Evolutionary conservation across 441 rosid species (phyloP), one percentile per base, ranked within the genome.

Genomic region (Pelargonium citronellum): DNA sequence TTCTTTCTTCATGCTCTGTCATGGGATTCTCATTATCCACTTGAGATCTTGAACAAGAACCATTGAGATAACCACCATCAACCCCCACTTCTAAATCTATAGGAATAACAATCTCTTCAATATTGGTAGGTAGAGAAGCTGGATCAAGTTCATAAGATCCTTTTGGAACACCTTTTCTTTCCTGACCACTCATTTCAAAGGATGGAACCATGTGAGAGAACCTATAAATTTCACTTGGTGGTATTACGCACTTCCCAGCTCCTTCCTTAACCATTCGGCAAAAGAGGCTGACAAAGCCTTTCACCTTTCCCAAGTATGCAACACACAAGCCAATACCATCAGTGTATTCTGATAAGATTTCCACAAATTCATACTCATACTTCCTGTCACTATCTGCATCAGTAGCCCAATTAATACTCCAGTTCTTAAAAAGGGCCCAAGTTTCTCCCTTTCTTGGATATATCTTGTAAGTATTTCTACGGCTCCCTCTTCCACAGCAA

Each of bases 381-480:
- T 89, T 83, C 72, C 62, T 49, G 46, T 73, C 75, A 66, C 71
- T 73, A 27, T 71, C 72, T 30, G 76, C 46, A 67, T 78, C 73
- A 68, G 79, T 75, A 70, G 67, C 79, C 96, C 89, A 87, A 49
- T 79, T 75, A 17, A 82, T 68, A 70, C 82, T 74, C 97, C 98
- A 95, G 71, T 85, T 75, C 82, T 80, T 87, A 79, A 87, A 89
- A 70, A 87, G 67, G 66, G 95, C 99, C 96, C 98, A 92, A 15
- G 82, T 84, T 79, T 92, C 91, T 47, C 97, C 97, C 69, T 79
- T 78, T 70, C 70, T 79, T 13, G 99, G 97, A 80, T 79, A 79
- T 77, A 95, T 83, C 69, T 71, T 75, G 60, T 34, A 75, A 16
- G 80, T 72, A 47, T 49, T 69, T 61, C 67, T 72, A 65, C 12